Evolutionary conservation across 495 filamentous ascomycete species (phyloP).

Genomic region (Lepraria neglecta): DNA sequence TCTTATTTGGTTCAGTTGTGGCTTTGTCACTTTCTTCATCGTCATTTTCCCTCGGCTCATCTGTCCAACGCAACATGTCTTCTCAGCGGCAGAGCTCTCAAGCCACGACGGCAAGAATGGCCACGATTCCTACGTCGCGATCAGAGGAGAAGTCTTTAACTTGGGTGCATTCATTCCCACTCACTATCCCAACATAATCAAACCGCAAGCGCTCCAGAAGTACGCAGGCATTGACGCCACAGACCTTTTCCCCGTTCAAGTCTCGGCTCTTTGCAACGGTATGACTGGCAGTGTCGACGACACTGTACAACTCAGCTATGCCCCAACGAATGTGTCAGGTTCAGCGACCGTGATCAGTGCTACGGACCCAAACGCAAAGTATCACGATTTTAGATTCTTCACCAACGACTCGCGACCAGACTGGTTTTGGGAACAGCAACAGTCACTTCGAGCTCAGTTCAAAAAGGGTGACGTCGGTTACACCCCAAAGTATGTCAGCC

Average conservation of each 20-base stretch:
- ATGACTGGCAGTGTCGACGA: conserved; percentile 57
- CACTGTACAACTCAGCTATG: conserved; percentile 74
- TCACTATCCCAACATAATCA: conserved; percentile 78
- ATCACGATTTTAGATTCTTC: conserved; percentile 88
- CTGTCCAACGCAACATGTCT: conserved; percentile 87
- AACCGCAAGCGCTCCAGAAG: conserved; percentile 56
- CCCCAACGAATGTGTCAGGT: conserved; percentile 65
- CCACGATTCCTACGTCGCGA: conserved; percentile 59
- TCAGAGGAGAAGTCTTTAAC: conserved; percentile 87
- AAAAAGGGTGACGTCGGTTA: conserved; percentile 88
- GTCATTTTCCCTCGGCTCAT: conserved; percentile 81
- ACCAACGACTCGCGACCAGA: conserved; percentile 75
- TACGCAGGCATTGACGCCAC: conserved; percentile 87
- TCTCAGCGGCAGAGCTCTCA: conserved; percentile 69
- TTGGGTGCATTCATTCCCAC: conserved; percentile 62
- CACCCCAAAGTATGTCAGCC: conserved; percentile 66
- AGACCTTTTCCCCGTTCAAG: conserved; percentile 86
- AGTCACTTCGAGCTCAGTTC: conserved; percentile 65
- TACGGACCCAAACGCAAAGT: conserved; percentile 66
- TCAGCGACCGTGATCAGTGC: conserved; percentile 55
- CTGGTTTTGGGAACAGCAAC: conserved; percentile 87
- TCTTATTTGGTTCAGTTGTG: conserved; percentile 88
- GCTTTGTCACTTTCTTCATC: conserved; percentile 75
- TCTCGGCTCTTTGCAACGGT: conserved; percentile 84
- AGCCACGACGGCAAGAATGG: conserved; percentile 66